Base-by-base conservation (phyloP, 306 rosid genomes). In the Sphenostylis stenocarpa region DNA sequence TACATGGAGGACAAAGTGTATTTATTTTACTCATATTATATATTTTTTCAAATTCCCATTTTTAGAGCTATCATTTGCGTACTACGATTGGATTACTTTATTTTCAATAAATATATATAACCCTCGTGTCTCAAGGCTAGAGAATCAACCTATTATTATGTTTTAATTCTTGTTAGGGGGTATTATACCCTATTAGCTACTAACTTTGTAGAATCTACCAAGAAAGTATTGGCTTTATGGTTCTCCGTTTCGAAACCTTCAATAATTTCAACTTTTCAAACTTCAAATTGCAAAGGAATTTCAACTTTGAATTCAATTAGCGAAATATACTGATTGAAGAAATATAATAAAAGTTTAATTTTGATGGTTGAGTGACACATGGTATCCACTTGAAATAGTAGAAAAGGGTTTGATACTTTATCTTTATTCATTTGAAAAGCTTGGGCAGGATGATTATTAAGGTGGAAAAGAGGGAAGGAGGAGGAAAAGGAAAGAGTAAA, bases 401-500 rank as follows among this genome's bases (percentile, higher is more conserved):
- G 70, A 71, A 84, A 76, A 76, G 76, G 77, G 6, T 29, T 33
- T 44, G 16, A 19, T 2, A 13, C 69, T 58, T 73, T 74, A 63
- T 14, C 36, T 26, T 33, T 64, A 70, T 45, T 23, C 36, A 43
- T 16, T 62, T 20, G 8, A 71, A 80, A 61, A 72, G 75, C 71
- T 68, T 81, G 45, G 80, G 81, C 71, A 73, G 60, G 67, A 80
- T 51, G 74, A 67, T 72, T 51, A 67, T 26, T 26, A 2, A 26
- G 81, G 85, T 62, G 76, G 72, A 65, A 7, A 52, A 4, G 1
- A 73, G 33, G 34, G 3, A 16, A 52, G 28, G 21, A 38, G 51
- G 61, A 67, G 73, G 69, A 41, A 61, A 24, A 61, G 72, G 34
- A 29, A 75, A 69, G 77, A 44, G 38, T 36, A 79, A 78, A 81